phyloP scores from a whole-genome alignment of 2,329 filamentous ascomycete genomes.

The Trichophyton benhamiae region DNA sequence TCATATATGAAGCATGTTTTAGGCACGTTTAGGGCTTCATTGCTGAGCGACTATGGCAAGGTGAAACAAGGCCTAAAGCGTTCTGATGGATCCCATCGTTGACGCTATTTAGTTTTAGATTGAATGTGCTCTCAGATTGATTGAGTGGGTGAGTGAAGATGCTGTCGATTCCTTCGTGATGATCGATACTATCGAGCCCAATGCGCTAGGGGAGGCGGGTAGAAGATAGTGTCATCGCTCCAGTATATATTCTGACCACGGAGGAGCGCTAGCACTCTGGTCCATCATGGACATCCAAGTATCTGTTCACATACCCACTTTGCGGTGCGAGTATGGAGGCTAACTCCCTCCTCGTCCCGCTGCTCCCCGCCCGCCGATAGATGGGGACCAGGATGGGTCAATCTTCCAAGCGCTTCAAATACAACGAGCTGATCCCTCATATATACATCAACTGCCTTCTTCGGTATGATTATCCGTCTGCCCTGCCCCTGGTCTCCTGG shows the following conservation, averaged over 20 bases:
- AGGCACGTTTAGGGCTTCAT: neutral
- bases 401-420: constrained; percentile 44
- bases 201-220: neutral
- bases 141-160: neutral
- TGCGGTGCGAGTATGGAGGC: constrained; percentile 33
- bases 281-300: constrained; percentile 15
- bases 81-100: neutral
- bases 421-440: constrained; percentile 49
- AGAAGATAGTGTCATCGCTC: neutral
- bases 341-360: constrained; percentile 18
- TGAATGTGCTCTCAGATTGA: neutral
- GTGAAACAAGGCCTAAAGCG: neutral
- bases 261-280: too few relatives aligned
- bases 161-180: neutral
- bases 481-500: neutral
- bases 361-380: neutral
- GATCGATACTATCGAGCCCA: neutral
- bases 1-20: neutral
- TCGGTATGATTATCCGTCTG: neutral
- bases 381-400: constrained; percentile 8
- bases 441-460: constrained; percentile 40
- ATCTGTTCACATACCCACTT: constrained; percentile 34
- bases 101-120: neutral
- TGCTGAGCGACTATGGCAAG: neutral
- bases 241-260: neutral